Base-by-base conservation (phyloP, 2,329 filamentous ascomycete species). In the Pleochaeta shiraiana region DNA sequence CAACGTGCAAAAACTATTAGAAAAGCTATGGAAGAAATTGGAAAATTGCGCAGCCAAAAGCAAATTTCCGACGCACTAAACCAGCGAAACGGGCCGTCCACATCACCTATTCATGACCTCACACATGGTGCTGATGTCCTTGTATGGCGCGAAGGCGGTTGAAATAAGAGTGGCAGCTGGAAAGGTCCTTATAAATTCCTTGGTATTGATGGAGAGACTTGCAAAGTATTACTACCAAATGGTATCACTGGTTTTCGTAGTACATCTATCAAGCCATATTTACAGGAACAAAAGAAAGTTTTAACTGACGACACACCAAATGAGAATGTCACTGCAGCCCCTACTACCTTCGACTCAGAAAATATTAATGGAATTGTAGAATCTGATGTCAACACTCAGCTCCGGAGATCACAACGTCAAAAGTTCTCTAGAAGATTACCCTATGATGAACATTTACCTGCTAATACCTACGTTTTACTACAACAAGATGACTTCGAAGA, bases 1-100 rank as follows among this genome's bases (percentile, higher is more conserved):
- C 59, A 65, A 28, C 28, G 61, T 19, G 55, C 64, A 30, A 2
- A 16, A 9, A 31, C 65, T 19, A 33, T 66, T n/a, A 47, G 45
- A 28, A 66, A 66, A 39, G 64, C 64, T 4, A 65, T 64, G 55
- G 63, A 55, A 9, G 65, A 67, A 55, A 30, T 67, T 14, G 1
- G 34, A 3, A 65, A 63, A 9, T n/a, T 65, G 1, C 57, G 50
- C 21, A 28, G 47, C 12, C 21, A 50, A 24, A 1, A 59, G 19
- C 24, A 65, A 47, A 19, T 65, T 12, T n/a, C 39, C 3, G 59
- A 65, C 16, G 63, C 63, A 16, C 30, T 67, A 2, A 63, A 53
- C 26, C 39, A 14, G 4, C 9, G 63, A 7, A 67, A 67, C 31
- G 28, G 64, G 2, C 57, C 63, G 6, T 45, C 39, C 12, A 55